Evolutionary conservation across 176 grass and related monocot genomes (phyloP).

Genomic region (Triticum turgidum): DNA sequence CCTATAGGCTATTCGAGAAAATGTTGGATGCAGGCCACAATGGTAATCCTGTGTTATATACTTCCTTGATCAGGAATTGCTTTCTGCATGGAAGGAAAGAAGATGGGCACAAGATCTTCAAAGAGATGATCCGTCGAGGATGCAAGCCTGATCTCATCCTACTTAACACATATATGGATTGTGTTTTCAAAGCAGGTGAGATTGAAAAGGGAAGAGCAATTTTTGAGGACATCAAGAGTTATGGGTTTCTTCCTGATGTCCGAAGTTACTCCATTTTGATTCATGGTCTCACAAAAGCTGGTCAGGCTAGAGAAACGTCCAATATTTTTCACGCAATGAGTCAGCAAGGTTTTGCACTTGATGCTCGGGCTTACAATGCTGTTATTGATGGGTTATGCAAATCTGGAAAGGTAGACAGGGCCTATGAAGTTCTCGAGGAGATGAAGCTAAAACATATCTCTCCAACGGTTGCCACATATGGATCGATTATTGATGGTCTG

Average conservation of each 20-base stretch:
- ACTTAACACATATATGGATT: conserved; percentile 97
- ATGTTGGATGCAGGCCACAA: conserved; percentile 78
- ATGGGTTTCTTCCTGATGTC: conserved; percentile 66
- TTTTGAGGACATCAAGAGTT: conserved; percentile 75
- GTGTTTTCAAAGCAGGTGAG: conserved; percentile 81
- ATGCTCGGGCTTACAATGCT: conserved; percentile 74
- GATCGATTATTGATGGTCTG: conserved; percentile 84
- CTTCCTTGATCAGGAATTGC: conserved; percentile 83
- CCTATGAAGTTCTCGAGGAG: conserved; percentile 90
- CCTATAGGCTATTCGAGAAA: conserved; percentile 78
- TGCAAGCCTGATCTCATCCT: conserved; percentile 83
- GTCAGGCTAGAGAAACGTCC: conserved; percentile 86
- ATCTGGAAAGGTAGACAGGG: conserved; percentile 85
- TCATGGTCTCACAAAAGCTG: conserved; percentile 90
- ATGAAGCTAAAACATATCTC: conserved; percentile 66
- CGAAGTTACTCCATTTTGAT: conserved; percentile 93
- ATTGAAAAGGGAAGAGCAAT: conserved; percentile 66
- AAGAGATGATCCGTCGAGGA: conserved; percentile 71
- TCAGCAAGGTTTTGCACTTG: conserved; percentile 79
- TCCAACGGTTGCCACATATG: conserved; percentile 87
- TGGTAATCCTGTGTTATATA: conserved; percentile 79
- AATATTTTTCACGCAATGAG: conserved; percentile 93
- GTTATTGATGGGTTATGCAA: conserved; percentile 96
- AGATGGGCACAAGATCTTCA: conserved; percentile 97
- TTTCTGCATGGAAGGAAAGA: conserved; percentile 94